Base-by-base conservation (phyloP, 2,329 filamentous ascomycete species). In the Ophiostoma sp. region DNA sequence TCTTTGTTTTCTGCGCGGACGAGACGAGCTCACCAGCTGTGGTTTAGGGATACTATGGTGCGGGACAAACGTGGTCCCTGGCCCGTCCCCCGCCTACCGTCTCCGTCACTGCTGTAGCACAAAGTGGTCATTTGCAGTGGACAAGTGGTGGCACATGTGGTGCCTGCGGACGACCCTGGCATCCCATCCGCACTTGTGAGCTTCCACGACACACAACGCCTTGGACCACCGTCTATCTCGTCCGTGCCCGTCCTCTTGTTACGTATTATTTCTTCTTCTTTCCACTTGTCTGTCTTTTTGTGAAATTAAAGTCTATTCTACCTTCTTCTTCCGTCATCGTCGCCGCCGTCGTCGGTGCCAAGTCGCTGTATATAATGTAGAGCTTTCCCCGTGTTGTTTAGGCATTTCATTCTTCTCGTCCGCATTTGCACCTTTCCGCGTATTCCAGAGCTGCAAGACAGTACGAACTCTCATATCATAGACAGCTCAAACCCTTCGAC, bases 221-320 rank as follows among this genome's bases (percentile, higher is more conserved):
- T 31, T 64, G 33, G 62, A 39, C 62, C 62, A 65, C 31, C 33
- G 11, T 65, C 62, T 36, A 65, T 65, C 62, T 65, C 62, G 62
- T 39, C 62, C 62, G 62, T 65, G 62, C 31, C 17, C 20, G 33
- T 39, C 62, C 35, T 39, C 17, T 65, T 27, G 60, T 35, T 65
- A n/a, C 17, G 33, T 36, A 36, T 65, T 64, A 33, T 33, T 57
- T 57, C 52, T n/a, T 36, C 17, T 65, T n/a, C 44, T 48, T n/a
- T 48, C 44, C 20, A 20, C 44, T 48, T 48, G 44, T 48, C 17
- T n/a, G 17, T 48, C 44, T 48, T n/a, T n/a, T 48, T 17, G 44
- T 48, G 44, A 48, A 48, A 48, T 48, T n/a, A 48, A 48, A 48
- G 17, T 23, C 62, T 65, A 36, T 65, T 36, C 35, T 33, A 33